phyloP scores from a whole-genome alignment of 495 filamentous ascomycete genomes.

The Neurospora sp. region DNA sequence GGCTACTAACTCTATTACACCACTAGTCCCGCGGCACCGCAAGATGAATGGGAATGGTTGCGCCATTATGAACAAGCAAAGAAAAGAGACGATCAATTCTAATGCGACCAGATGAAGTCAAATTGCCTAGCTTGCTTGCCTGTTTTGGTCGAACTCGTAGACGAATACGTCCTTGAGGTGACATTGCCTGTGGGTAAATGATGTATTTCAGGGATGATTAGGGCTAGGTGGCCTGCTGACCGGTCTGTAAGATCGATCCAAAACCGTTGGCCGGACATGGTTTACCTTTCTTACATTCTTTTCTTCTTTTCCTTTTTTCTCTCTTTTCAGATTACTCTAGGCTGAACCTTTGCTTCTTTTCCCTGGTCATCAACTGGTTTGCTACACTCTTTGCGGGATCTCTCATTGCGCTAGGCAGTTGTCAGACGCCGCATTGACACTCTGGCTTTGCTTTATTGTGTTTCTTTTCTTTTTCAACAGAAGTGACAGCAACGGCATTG shows the following conservation, averaged over 20 bases:
- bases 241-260: neutral
- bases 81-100: neutral
- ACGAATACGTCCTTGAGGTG: neutral
- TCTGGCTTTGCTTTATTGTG: neutral
- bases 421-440: neutral
- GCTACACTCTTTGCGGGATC: neutral
- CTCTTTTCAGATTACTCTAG: neutral
- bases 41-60: neutral
- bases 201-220: neutral
- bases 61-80: neutral
- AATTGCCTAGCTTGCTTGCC: neutral
- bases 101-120: neutral
- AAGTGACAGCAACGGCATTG: neutral
- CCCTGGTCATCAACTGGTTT: neutral
- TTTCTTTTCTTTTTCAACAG: neutral
- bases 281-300: neutral
- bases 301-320: neutral
- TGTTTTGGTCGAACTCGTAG: neutral
- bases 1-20: neutral
- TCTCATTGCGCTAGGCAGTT: neutral
- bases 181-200: neutral
- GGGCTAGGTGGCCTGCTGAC: neutral
- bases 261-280: neutral
- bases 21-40: neutral
- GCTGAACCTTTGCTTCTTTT: neutral